Conservation (phyloP, 2,329 filamentous ascomycete genomes). For the Parasarocladium wereldwijsianum region DNA sequence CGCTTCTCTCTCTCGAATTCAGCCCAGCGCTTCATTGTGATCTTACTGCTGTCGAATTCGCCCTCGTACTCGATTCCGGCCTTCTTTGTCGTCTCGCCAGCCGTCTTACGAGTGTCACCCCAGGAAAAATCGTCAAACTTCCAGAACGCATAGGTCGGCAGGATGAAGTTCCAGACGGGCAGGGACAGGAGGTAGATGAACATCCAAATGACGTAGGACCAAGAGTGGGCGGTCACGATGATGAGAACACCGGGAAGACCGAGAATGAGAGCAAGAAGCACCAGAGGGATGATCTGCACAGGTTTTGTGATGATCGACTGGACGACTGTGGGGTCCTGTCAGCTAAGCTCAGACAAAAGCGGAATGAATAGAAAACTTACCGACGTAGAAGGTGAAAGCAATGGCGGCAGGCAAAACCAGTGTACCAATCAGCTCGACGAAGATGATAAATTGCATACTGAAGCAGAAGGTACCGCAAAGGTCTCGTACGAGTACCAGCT, state of each 20-base stretch:
- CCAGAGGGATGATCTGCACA: conserved; percentile 76
- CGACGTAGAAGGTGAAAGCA: conserved; percentile 89
- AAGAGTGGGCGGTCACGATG: conserved; percentile 81
- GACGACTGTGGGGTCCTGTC: conserved; percentile 42
- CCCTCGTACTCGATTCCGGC: conserved; percentile 77
- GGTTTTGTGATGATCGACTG: conserved; percentile 67
- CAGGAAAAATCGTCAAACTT: conserved; percentile 99
- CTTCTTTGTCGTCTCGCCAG: conserved; percentile 78
- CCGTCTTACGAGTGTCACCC: conserved; percentile 95
- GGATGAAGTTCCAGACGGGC: conserved; percentile 93
- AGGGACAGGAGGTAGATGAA: conserved; percentile 84
- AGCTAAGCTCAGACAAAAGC: neutral
- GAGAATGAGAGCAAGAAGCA: conserved; percentile 79
- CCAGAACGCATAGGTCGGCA: conserved; percentile 93
- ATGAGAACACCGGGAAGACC: conserved; percentile 88
- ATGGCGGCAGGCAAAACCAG: conserved; percentile 92
- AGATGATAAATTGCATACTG: conserved; percentile 98
- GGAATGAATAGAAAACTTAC: conserved; percentile 36
- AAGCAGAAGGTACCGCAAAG: conserved; percentile 98
- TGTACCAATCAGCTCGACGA: conserved; percentile 87
- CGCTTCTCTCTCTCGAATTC: conserved; percentile 71
- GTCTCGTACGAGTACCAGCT: conserved; percentile 86
- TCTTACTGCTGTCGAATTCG: conserved; percentile 96
- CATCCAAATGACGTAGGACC: conserved; percentile 94
- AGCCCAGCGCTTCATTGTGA: conserved; percentile 97